Evolutionary conservation across 768 basidiomycete genomes (phyloP).

Genomic region (Pleurotus salmoneostramineus): DNA sequence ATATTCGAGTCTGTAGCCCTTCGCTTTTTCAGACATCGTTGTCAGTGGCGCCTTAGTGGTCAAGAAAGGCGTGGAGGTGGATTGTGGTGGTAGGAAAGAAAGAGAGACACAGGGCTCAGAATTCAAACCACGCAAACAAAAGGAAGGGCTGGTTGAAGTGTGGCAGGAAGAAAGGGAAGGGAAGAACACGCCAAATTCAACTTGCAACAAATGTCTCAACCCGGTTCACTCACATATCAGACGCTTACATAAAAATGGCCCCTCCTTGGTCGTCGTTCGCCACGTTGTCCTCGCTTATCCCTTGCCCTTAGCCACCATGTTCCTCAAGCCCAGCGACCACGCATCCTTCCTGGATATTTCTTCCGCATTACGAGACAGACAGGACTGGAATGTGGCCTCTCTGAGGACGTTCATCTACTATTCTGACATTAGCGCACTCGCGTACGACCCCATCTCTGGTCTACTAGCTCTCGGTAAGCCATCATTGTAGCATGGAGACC

Average conservation of each 20-base stretch:
- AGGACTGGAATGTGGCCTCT: constrained; percentile 53
- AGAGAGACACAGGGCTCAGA: neutral
- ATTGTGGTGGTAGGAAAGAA: neutral
- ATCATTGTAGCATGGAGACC: constrained; percentile 3
- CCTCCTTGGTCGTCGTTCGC: neutral
- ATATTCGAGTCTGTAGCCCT: constrained; percentile 79
- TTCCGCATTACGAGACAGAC: constrained; percentile 45
- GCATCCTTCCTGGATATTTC: constrained; percentile 49
- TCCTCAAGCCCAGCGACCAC: constrained; percentile 31
- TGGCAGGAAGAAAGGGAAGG: neutral
- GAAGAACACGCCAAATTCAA: neutral
- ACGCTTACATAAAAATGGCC: constrained; percentile 3
- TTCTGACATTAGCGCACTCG: constrained; percentile 46
- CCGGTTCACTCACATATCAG: neutral
- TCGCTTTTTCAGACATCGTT: constrained; percentile 44
- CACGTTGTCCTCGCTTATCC: no score
- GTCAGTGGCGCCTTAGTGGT: neutral
- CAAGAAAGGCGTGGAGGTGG: neutral
- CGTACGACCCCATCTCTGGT: constrained; percentile 56
- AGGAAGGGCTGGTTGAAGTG: neutral
- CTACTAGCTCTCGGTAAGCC: constrained; percentile 57
- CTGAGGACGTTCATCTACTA: constrained; percentile 49
- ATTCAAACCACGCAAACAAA: neutral
- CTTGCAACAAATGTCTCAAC: constrained; percentile 3
- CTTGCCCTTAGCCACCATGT: constrained; percentile 22